Evolutionary conservation across 768 basidiomycete species (phyloP).

Genomic region (Russula abietina): DNA sequence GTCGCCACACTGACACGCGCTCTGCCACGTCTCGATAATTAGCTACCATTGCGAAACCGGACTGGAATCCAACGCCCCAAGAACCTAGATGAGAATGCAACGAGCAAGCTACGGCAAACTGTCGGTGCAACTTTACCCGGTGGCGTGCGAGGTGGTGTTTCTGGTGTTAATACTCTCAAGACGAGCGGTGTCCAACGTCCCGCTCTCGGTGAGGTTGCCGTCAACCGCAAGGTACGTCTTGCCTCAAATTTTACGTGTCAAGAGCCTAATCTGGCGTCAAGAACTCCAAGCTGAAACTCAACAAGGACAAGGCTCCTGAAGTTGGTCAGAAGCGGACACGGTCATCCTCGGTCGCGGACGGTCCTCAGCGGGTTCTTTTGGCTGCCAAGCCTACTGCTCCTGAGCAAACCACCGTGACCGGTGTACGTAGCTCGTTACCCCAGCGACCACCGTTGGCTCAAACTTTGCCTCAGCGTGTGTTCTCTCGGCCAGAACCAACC

Average conservation of each 20-base stretch:
- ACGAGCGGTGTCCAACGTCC: slow-evolving; percentile 51
- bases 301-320: slow-evolving; percentile 50
- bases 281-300: slow-evolving; percentile 40
- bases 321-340: slow-evolving; percentile 53
- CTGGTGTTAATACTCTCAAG: slow-evolving; percentile 43
- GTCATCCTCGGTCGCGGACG: slow-evolving; percentile 58
- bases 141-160: slow-evolving; percentile 44
- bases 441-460: slow-evolving; percentile 31
- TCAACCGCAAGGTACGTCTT: slow-evolving; percentile 62
- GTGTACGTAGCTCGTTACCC: slow-evolving; percentile 22
- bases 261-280: slow-evolving; percentile 14
- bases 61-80: slow-evolving; percentile 54
- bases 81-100: slow-evolving; percentile 76
- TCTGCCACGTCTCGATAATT: slow-evolving; percentile 11
- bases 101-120: slow-evolving; percentile 57
- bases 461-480: slow-evolving; percentile 37
- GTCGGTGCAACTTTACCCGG: slow-evolving; percentile 45
- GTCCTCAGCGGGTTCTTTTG: slow-evolving; percentile 63
- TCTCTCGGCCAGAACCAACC: slow-evolving; percentile 38
- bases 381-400: slow-evolving; percentile 40
- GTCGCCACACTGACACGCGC: slow-evolving; percentile 21
- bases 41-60: slow-evolving; percentile 66
- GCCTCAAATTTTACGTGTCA: slow-evolving; percentile 8
- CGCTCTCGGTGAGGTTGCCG: slow-evolving; percentile 76
- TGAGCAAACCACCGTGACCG: slow-evolving; percentile 24